Percentiles rank a stretch among this genome's conserved stretches.
phyloP scores from a whole-genome alignment of 176 grass and related monocot species.

The Coix lacrymajobi region DNA sequence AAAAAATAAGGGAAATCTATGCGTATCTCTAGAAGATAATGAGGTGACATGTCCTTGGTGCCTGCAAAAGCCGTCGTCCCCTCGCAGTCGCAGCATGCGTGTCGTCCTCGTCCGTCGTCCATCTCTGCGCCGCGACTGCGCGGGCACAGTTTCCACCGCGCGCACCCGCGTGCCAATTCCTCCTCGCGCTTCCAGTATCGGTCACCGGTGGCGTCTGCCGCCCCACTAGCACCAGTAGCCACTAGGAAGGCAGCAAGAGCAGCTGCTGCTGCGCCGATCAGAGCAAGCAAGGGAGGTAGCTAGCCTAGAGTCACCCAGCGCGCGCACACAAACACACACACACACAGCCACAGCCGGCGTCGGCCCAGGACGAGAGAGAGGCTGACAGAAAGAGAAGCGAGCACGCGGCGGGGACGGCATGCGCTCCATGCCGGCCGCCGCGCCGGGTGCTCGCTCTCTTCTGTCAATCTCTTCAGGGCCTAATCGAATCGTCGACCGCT shows the following conservation, averaged over 20 bases:
- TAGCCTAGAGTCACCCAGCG: background rate
- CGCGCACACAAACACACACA: too few species aligned
- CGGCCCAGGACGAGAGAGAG: constrained; percentile 1
- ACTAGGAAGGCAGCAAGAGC: background rate
- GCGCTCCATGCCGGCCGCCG: constrained; percentile 4
- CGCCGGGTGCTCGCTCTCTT: constrained; percentile 54
- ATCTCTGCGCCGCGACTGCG: background rate
- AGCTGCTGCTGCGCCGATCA: background rate
- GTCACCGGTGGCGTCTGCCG: constrained; percentile 7
- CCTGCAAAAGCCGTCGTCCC: constrained; percentile 19
- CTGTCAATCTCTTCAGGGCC: constrained; percentile 29
- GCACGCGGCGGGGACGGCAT: constrained; percentile 30
- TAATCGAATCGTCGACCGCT: background rate
- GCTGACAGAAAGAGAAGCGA: constrained; percentile 49
- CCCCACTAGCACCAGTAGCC: background rate
- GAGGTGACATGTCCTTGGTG: constrained; percentile 22
- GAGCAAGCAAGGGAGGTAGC: background rate
- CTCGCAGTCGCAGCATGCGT: constrained; percentile 15
- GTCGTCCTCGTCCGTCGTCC: constrained; percentile 7
- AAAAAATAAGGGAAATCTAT: constrained; percentile 3
- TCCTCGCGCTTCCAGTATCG: background rate
- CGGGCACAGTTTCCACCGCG: constrained; percentile 10
- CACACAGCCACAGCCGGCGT: background rate
- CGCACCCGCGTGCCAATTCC: background rate
- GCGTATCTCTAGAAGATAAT: constrained; percentile 23